These are phyloP conservation scores for Agaricus bisporus DNA, from an alignment of 768 basidiomycete species.

Conservation along the genomic window DNA sequence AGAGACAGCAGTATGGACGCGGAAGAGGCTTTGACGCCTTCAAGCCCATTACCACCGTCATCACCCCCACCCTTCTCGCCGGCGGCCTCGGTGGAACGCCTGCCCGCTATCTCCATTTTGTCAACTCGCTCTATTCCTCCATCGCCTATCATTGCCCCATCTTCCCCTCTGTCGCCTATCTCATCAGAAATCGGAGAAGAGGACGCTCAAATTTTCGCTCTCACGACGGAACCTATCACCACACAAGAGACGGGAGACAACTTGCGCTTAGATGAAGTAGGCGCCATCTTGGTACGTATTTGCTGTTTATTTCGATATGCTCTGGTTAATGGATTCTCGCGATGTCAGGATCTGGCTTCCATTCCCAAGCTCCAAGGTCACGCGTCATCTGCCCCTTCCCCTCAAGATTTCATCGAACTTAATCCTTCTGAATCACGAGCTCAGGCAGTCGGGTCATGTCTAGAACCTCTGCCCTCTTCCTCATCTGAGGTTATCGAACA, in stretches of 20 bases:
- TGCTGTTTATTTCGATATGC: background rate
- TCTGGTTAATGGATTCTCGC: background rate
- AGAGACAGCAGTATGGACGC: constrained; percentile 25
- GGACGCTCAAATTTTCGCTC: background rate
- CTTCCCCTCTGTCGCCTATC: constrained; percentile 15
- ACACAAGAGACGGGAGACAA: background rate
- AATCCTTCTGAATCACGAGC: background rate
- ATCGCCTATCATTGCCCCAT: constrained; percentile 15
- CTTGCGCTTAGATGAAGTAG: background rate
- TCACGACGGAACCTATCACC: background rate
- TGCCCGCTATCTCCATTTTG: constrained; percentile 30
- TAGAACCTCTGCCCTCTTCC: background rate
- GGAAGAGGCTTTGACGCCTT: constrained; percentile 20
- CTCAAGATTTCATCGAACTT: background rate
- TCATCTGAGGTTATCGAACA: background rate
- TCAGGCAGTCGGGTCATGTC: background rate
- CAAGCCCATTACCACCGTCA: constrained; percentile 33
- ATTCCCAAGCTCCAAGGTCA: constrained; percentile 6
- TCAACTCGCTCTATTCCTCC: constrained; percentile 17
- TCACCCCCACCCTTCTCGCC: constrained; percentile 41
- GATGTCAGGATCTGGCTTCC: constrained; percentile 2
- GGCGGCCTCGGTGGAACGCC: constrained; percentile 28
- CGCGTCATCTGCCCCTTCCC: background rate
- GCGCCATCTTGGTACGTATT: background rate
- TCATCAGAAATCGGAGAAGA: constrained; percentile 15